Evolutionary conservation across 495 filamentous ascomycete species (phyloP), one percentile per base, ranked within the genome.

Genomic region (Hypomontagnella submonticulosa): DNA sequence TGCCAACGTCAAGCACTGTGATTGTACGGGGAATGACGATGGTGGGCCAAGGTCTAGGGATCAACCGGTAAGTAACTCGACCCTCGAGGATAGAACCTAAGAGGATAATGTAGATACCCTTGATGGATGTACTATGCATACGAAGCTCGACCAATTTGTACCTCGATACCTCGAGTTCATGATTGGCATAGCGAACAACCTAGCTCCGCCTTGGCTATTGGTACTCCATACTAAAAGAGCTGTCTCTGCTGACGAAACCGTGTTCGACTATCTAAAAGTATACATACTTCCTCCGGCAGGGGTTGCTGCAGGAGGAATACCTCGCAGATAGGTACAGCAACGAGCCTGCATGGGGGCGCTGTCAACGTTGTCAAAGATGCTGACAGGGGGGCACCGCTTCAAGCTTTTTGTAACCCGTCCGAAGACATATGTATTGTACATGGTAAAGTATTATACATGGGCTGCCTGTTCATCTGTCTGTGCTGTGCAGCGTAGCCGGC

Each of bases 1-100:
- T 63, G 56, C 60, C 56, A 69, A 63, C 66, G 59, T 68, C 53
- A 69, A 61, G 66, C 66, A 69, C 60, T 69, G 55, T 69, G 66
- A 69, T 43, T 57, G 55, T 63, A 69, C 55, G 59, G 66, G 66
- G 65, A 63, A 69, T 64, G 66, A 69, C 66, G 60, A 69, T 61
- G 60, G 66, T 69, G 66, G 66, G 60, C 54, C 61, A 64, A 60
- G 51, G 50, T 60, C 55, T 69, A 63, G 60, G 66, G 66, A 64
- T 69, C 60, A 69, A 64, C 66, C 60, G 60, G 60, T 64, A 64
- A 37, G 66, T 69, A 69, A 27, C 66, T 69, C 66, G 66, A 57
- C 60, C 66, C 65, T 68, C 65, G 54, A 68, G 65, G 65, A 59
- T 68, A 63, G 52, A 42, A 41, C 56, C 40, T 51, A 46, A 57